Conservation (phyloP, 2,329 filamentous ascomycete species). For the Acrocalymma vagum region DNA sequence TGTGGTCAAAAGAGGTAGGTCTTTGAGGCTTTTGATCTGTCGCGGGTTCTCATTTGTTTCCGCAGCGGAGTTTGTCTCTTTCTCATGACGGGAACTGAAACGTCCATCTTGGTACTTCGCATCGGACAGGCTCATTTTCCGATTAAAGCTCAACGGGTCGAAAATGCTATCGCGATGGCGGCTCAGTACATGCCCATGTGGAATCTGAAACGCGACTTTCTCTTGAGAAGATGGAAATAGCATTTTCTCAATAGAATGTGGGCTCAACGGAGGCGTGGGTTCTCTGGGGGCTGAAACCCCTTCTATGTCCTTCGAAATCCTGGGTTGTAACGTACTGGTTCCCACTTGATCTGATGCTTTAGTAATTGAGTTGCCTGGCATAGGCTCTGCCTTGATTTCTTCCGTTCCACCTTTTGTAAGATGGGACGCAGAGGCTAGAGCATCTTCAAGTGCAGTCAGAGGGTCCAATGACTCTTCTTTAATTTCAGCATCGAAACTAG, state of each 20-base stretch:
- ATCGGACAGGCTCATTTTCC: slow-evolving; percentile 57
- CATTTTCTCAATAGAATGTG: slow-evolving; percentile 53
- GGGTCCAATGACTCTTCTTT: slow-evolving; percentile 37
- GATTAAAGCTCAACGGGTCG: slow-evolving; percentile 60
- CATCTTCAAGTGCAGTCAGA: slow-evolving; percentile 37
- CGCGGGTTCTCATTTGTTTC: slow-evolving; percentile 4
- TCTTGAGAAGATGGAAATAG: slow-evolving; percentile 54
- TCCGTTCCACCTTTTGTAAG: slow-evolving; percentile 1
- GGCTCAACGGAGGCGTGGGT: slow-evolving; percentile 50
- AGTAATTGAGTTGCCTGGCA: not conserved
- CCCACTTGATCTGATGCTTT: slow-evolving; percentile 2
- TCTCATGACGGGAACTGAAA: slow-evolving; percentile 39
- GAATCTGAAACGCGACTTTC: slow-evolving; percentile 10
- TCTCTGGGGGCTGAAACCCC: slow-evolving; percentile 16
- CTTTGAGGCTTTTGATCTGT: slow-evolving; percentile 30
- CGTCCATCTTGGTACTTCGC: slow-evolving; percentile 63
- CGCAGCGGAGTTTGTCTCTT: slow-evolving; percentile 5
- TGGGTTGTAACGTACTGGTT: not conserved
- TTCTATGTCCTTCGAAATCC: not conserved
- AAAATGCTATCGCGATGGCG: slow-evolving; percentile 56
- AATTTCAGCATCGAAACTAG: slow-evolving; percentile 6
- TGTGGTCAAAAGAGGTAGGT: slow-evolving; percentile 40
- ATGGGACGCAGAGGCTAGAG: slow-evolving; percentile 25
- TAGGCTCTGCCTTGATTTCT: slow-evolving; percentile 6
- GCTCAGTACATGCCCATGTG: slow-evolving; percentile 6